phyloP scores from a whole-genome alignment of 1,139 yeast species.

The Sugiyamaella japonica region DNA sequence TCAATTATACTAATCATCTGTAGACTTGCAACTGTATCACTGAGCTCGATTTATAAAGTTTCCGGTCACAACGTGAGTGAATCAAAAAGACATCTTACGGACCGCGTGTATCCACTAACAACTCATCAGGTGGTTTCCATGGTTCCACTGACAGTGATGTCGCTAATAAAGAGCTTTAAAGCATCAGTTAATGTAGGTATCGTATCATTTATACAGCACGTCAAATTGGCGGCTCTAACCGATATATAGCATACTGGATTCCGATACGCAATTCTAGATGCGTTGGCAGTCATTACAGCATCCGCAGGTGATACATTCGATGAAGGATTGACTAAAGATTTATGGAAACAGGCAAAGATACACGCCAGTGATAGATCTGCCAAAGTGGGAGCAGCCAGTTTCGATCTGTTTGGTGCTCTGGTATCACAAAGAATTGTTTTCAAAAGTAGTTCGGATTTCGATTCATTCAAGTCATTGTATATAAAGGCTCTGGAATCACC shows the following conservation, averaged over 20 bases:
- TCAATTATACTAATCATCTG: neutral
- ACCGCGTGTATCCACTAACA: neutral
- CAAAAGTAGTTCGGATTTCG: conserved; percentile 38
- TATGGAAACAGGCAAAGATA: conserved; percentile 37
- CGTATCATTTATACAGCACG: no score
- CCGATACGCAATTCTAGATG: conserved; percentile 29
- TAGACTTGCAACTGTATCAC: conserved; percentile 30
- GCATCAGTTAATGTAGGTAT: conserved; percentile 31
- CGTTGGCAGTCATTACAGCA: conserved; percentile 31
- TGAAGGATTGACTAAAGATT: conserved; percentile 37
- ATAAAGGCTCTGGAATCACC: conserved; percentile 37
- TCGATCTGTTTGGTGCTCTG: conserved; percentile 32
- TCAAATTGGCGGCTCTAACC: neutral
- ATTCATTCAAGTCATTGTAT: conserved; percentile 31
- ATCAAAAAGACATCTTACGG: neutral
- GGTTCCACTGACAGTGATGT: conserved; percentile 37
- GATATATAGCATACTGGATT: conserved; percentile 34
- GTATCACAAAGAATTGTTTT: conserved; percentile 30
- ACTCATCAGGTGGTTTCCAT: conserved; percentile 34
- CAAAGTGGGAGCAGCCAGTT: conserved; percentile 36
- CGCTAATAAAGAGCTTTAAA: conserved; percentile 35
- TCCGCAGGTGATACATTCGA: conserved; percentile 39
- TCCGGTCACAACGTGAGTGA: conserved; percentile 35
- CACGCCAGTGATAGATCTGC: conserved; percentile 37
- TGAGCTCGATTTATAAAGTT: conserved; percentile 32